phyloP scores from a whole-genome alignment of 805 yeast species.

The Yamadazyma sp. region DNA sequence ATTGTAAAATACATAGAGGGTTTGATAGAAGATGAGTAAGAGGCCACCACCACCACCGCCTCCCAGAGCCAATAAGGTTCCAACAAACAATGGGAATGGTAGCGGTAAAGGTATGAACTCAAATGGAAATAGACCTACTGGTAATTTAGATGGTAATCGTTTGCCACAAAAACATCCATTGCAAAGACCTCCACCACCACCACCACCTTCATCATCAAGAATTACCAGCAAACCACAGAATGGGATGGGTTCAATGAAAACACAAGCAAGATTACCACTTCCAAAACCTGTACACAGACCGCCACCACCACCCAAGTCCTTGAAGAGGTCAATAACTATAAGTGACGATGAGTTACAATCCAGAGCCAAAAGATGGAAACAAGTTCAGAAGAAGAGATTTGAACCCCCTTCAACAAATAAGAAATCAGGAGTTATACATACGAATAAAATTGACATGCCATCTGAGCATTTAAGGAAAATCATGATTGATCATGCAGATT shows the following conservation, averaged over 20 bases:
- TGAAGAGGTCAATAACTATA: slow-evolving; percentile 23
- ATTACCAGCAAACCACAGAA: slow-evolving; percentile 18
- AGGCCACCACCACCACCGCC: slow-evolving; percentile 11
- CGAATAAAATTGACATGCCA: slow-evolving; percentile 79
- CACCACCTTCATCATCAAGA: slow-evolving; percentile 32
- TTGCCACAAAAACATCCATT: neutral
- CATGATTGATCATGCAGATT: slow-evolving; percentile 78
- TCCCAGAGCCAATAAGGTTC: slow-evolving; percentile 1
- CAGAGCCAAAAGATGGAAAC: slow-evolving; percentile 58
- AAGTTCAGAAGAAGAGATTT: slow-evolving; percentile 58
- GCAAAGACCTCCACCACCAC: slow-evolving; percentile 25
- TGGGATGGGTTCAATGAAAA: slow-evolving; percentile 11
- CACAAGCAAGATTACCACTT: slow-evolving; percentile 15
- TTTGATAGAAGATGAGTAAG: too few species aligned
- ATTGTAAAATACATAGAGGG: too few species aligned
- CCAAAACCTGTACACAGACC: slow-evolving; percentile 11
- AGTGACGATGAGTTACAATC: slow-evolving; percentile 34
- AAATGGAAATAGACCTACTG: slow-evolving; percentile 5
- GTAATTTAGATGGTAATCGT: slow-evolving; percentile 2
- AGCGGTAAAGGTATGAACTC: neutral
- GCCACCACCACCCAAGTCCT: slow-evolving; percentile 20
- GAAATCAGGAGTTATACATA: slow-evolving; percentile 48
- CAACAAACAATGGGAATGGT: neutral
- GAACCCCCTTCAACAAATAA: slow-evolving; percentile 21
- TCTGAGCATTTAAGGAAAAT: slow-evolving; percentile 89